Evolutionary conservation across 2,329 filamentous ascomycete species (phyloP), one percentile per base, ranked within the genome.

Genomic region (Colletotrichum liaoningense): DNA sequence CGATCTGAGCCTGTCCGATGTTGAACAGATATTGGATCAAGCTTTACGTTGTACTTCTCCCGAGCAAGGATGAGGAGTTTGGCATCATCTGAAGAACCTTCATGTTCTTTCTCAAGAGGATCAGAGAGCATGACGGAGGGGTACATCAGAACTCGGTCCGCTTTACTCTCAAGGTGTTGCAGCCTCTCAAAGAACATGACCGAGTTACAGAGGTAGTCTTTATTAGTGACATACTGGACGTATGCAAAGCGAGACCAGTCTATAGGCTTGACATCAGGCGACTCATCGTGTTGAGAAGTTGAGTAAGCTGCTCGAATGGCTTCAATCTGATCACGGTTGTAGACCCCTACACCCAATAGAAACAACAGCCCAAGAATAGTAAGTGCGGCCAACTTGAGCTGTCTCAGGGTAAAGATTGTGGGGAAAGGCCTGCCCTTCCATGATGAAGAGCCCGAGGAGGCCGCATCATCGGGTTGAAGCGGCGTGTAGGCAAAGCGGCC

Each of bases 121-220:
- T 77, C 74, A 77, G 19, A 7, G 19, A 83, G 80, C 83, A 84
- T 84, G 1, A 72, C 75, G 2, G 80, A 78, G 0, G 86, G 86
- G 71, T 87, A 88, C 80, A 88, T 81, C 75, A 88, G 80, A 1
- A 87, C 78, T 1, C 85, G 81, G 12, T 86, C 84, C 4, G 86
- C 84, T 56, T 81, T 83, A 73, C 84, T 88, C 7, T 80, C 78
- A 0, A 88, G 75, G 0, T 81, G 79, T 22, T 83, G 77, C 9
- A 88, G 66, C 1, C 80, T 82, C 72, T 87, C 86, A 67, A 88
- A 87, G 2, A 88, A 79, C 86, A 88, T 87, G 58, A 88, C 80
- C 0, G 86, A 85, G 76, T 87, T 88, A 75, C 87, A 88, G 2
- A 88, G 79, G 67, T 87, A 86, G 0, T 82, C 82, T 49, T 80